Conservation (phyloP, 768 basidiomycete species). For the Lentinula edodes region DNA sequence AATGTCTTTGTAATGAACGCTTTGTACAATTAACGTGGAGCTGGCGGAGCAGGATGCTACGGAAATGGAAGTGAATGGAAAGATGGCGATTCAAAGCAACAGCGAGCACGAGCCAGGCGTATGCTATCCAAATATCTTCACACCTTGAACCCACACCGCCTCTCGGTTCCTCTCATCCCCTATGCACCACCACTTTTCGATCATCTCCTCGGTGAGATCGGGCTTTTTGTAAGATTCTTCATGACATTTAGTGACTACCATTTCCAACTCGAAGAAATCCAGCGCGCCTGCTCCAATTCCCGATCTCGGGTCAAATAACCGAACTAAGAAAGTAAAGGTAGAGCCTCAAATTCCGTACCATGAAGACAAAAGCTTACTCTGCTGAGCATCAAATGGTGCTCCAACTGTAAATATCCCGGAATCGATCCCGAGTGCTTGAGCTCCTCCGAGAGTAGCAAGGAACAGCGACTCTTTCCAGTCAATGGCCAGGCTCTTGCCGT, state of each 20-base stretch:
- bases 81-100: too few species aligned
- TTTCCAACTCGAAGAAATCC: slow-evolving; percentile 59
- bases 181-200: slow-evolving; percentile 91
- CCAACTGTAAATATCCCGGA: slow-evolving; percentile 56
- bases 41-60: neutral
- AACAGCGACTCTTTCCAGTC: slow-evolving; percentile 81
- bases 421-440: slow-evolving; percentile 59
- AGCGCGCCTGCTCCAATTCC: slow-evolving; percentile 52
- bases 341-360: neutral
- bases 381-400: slow-evolving; percentile 69
- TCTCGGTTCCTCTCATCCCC: slow-evolving; percentile 65
- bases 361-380: slow-evolving; percentile 42
- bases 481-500: slow-evolving; percentile 37
- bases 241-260: neutral
- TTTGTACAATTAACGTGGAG: too few species aligned
- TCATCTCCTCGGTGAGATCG: slow-evolving; percentile 38
- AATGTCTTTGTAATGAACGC: too few species aligned
- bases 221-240: slow-evolving; percentile 5
- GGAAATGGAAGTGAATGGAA: too few species aligned
- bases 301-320: slow-evolving; percentile 34
- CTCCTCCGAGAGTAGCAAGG: slow-evolving; percentile 79
- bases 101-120: too few species aligned
- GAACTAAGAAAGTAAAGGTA: slow-evolving; percentile 29
- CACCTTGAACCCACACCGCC: slow-evolving; percentile 75
- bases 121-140: neutral